A percentile compares a stretch with the other conserved stretches of the same genome.
Evolutionary conservation across 176 grass and related monocot species (phyloP).

Genomic region (Eragrostis nindensis): DNA sequence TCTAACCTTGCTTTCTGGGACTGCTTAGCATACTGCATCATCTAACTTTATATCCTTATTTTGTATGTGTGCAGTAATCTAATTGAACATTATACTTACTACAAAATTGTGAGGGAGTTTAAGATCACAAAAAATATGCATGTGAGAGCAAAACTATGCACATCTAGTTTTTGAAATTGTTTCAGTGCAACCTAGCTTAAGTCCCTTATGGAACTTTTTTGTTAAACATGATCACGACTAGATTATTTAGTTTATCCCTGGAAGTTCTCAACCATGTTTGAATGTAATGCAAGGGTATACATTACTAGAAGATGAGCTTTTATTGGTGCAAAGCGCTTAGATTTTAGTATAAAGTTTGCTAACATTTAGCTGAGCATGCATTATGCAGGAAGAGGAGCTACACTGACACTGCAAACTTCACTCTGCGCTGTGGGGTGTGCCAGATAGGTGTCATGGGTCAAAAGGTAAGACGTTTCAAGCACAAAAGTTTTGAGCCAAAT

Average conservation of each 20-base stretch:
- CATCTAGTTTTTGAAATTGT: background rate
- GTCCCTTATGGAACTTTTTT: background rate
- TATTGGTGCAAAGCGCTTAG: background rate
- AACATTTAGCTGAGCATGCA: conserved; percentile 7
- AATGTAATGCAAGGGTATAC: background rate
- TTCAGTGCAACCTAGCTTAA: background rate
- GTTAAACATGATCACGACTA: background rate
- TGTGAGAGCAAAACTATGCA: background rate
- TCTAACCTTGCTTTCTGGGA: no score
- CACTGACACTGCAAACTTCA: conserved; percentile 87
- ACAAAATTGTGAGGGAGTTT: background rate
- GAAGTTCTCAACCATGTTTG: background rate
- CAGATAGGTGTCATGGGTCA: conserved; percentile 91
- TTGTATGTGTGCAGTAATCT: background rate
- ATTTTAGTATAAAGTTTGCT: background rate
- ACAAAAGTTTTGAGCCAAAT: background rate
- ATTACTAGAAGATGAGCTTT: no score
- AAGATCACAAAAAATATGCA: background rate
- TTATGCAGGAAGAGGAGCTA: conserved; percentile 81
- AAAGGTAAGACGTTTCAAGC: conserved; percentile 49
- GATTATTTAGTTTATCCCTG: background rate
- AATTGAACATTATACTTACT: background rate
- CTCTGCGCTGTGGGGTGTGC: conserved; percentile 87
- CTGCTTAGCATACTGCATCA: no score
- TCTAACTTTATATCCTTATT: background rate